These are phyloP conservation scores for Alternaria infectoria DNA, from an alignment of 2,329 filamentous ascomycete genomes.

Conservation along the genomic window DNA sequence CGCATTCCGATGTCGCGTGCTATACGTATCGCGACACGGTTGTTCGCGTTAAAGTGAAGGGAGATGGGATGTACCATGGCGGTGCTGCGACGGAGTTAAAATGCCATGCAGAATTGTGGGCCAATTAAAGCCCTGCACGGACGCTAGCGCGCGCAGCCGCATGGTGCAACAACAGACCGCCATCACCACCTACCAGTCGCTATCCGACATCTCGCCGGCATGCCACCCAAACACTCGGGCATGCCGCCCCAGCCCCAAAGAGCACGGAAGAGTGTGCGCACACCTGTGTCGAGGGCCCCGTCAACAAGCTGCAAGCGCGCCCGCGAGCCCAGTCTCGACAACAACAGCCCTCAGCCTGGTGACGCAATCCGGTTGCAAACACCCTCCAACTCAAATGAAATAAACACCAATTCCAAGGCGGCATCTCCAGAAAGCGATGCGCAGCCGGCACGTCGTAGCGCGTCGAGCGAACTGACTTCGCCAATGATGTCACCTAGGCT, in stretches of 20 bases:
- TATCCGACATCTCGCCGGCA: background rate
- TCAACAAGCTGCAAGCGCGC: background rate
- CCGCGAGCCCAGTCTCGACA: background rate
- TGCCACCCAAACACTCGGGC: background rate
- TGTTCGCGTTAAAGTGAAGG: background rate
- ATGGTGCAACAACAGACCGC: background rate
- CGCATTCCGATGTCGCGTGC: background rate
- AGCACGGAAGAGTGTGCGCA: background rate
- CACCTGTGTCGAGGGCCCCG: slow-evolving; percentile 5
- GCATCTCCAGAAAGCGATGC: background rate
- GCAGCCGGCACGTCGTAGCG: background rate
- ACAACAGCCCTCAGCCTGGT: background rate
- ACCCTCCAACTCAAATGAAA: background rate
- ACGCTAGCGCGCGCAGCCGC: slow-evolving; percentile 4
- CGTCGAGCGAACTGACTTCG: slow-evolving; percentile 1
- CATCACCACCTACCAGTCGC: background rate
- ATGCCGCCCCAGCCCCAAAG: background rate
- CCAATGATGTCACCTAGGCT: background rate
- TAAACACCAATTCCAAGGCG: background rate
- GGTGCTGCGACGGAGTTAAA: background rate
- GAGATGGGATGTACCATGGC: background rate
- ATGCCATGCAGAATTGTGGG: background rate
- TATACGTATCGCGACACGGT: background rate
- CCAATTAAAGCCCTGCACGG: slow-evolving; percentile 1
- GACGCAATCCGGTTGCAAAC: background rate